Evolutionary conservation across 1,139 yeast genomes (phyloP), one percentile per base, ranked within the genome.

Genomic region (Nakaseomyces kungkrabaensis): DNA sequence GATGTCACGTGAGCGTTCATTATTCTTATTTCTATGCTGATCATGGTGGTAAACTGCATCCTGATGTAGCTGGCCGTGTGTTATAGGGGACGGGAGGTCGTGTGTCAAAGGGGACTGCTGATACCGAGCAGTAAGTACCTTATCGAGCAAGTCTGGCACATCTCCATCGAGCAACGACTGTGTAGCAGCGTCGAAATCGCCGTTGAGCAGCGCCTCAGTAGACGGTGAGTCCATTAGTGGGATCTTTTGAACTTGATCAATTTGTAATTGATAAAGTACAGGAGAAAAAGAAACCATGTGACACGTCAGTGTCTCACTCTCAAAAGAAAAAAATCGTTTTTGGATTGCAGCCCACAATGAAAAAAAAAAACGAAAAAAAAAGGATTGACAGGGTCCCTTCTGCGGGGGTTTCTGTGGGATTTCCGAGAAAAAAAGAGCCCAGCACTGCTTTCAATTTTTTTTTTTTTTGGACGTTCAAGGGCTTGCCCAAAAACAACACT

Each of bases 141-240:
- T 41, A 22, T 41, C 34, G 31, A 41, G 24, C 44, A 41, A 25
- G 25, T 27, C 33, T 4, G 44, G 34, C 11, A 41, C 44, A 4
- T 27, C 34, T 9, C 44, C 44, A 9, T 27, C 25, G 25, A 41
- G 22, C 34, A 41, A 24, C 24, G 44, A 41, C 24, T 41, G 34
- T 5, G 44, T 41, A 11, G 44, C 44, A 29, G 44, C 44, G n/a
- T 41, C 44, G 25, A 41, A 29, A 17, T 41, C 44, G 3, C 44
- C 44, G 25, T 41, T 27, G 6, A 41, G 44, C 25, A 41, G 34
- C 25, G 34, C 25, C 25, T 41, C 44, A n/a, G 44, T 41, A 13
- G 44, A 41, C 24, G 42, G 42, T 5, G 42, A 38, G 10, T 26
- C 42, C 31, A 25, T 26, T 8, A 25, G 8, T 25, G 4, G 1